phyloP scores from a whole-genome alignment of 1,139 yeast species.

The Blastobotrys illinoisensis region DNA sequence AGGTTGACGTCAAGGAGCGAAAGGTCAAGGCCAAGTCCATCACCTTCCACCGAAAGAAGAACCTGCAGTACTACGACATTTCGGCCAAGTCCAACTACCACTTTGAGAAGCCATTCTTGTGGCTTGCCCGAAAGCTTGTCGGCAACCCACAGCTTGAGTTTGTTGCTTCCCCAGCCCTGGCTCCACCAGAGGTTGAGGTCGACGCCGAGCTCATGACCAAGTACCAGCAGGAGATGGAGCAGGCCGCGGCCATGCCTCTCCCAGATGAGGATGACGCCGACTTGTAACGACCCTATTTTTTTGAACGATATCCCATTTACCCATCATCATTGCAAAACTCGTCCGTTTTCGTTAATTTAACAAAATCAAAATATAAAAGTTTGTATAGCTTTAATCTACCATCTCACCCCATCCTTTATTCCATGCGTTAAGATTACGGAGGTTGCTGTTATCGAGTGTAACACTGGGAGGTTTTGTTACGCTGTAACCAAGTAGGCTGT shows the following conservation, averaged over 20 bases:
- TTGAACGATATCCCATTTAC: not conserved
- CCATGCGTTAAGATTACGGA: no score
- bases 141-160: constrained; percentile 98
- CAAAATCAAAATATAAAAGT: not conserved
- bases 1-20: constrained; percentile 98
- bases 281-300: constrained; percentile 46
- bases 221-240: constrained; percentile 99
- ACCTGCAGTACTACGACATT: constrained; percentile 98
- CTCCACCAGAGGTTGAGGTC: constrained; percentile 98
- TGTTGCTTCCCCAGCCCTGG: constrained; percentile 98
- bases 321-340: not conserved
- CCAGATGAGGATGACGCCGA: constrained; percentile 99
- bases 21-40: constrained; percentile 99
- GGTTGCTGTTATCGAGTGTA: no score
- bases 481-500: no score
- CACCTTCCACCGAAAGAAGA: constrained; percentile 99
- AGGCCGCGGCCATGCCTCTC: constrained; percentile 98
- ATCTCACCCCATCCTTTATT: no score
- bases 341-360: not conserved
- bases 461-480: no score
- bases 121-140: constrained; percentile 99
- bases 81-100: constrained; percentile 99
- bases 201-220: constrained; percentile 94
- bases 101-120: constrained; percentile 99
- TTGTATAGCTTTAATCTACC: no score